Evolutionary conservation across 768 basidiomycete species (phyloP).

Genomic region (Lactifluus piperatus): DNA sequence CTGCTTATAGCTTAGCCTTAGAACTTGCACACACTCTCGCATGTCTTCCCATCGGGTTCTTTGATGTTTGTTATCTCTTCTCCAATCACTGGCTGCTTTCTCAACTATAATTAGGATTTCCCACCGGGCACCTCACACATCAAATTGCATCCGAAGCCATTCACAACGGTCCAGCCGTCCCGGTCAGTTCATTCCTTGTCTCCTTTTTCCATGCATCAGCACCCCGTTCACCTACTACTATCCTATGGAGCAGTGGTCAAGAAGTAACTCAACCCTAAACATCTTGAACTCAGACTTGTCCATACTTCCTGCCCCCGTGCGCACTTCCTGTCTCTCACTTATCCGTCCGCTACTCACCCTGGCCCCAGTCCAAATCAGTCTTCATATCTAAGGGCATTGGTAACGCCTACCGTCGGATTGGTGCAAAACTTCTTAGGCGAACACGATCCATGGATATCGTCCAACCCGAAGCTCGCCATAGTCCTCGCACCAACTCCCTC

Average conservation of each 20-base stretch:
- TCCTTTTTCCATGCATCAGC: neutral
- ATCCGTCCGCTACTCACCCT: neutral
- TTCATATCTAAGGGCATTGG: conserved; percentile 6
- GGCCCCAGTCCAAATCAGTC: neutral
- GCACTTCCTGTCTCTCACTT: neutral
- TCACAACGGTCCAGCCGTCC: neutral
- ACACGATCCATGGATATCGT: conserved; percentile 5
- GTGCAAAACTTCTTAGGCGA: conserved; percentile 3
- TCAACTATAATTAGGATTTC: neutral
- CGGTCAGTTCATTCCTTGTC: neutral
- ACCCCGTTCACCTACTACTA: neutral
- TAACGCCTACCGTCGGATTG: conserved; percentile 10
- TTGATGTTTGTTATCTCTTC: neutral
- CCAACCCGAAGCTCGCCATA: neutral
- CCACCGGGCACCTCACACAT: neutral
- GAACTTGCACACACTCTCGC: too few relatives aligned
- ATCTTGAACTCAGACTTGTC: neutral
- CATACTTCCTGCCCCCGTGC: conserved; percentile 2
- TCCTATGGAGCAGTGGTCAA: conserved; percentile 2
- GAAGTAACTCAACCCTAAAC: neutral
- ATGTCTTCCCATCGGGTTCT: neutral
- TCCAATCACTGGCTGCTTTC: neutral
- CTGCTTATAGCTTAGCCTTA: too few relatives aligned
- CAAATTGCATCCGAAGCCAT: neutral
- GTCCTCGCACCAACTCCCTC: neutral